These are phyloP conservation scores for Argentina anserina DNA, from an alignment of 306 rosid species.

Conservation along the genomic window DNA sequence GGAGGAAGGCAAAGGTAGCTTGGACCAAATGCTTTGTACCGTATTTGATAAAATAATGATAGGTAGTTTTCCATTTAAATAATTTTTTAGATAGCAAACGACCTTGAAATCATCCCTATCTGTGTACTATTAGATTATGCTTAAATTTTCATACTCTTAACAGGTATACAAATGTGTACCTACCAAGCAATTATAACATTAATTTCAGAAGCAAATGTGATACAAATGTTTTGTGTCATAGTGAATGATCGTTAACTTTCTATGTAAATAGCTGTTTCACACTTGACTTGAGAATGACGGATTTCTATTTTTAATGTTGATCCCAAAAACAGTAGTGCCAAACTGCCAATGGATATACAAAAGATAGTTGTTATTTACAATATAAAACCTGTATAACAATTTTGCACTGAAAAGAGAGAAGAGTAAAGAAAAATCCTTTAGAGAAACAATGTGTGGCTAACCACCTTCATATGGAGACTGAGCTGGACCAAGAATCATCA, in stretches of 20 bases:
- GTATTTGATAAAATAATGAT: background rate
- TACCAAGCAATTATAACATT: background rate
- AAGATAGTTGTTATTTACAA: background rate
- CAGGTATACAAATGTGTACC: background rate
- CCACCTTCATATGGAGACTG: conserved; percentile 40
- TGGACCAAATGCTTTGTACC: background rate
- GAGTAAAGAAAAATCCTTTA: background rate
- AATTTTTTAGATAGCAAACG: background rate
- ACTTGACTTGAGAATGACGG: background rate
- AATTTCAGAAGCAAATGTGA: background rate
- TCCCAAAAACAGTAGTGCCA: background rate
- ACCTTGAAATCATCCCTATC: background rate
- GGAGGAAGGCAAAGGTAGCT: background rate
- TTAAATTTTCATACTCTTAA: background rate
- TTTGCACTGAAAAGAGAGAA: background rate
- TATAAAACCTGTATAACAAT: background rate
- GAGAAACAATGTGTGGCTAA: background rate
- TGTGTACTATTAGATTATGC: background rate
- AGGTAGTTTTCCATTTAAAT: background rate
- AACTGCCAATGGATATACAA: background rate
- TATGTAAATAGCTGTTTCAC: background rate
- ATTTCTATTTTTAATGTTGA: background rate
- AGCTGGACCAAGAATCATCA: conserved; percentile 39
- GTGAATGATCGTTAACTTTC: background rate
- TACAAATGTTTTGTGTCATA: background rate